phyloP scores from a whole-genome alignment of 768 basidiomycete species.

The Lentinula guzmanii region DNA sequence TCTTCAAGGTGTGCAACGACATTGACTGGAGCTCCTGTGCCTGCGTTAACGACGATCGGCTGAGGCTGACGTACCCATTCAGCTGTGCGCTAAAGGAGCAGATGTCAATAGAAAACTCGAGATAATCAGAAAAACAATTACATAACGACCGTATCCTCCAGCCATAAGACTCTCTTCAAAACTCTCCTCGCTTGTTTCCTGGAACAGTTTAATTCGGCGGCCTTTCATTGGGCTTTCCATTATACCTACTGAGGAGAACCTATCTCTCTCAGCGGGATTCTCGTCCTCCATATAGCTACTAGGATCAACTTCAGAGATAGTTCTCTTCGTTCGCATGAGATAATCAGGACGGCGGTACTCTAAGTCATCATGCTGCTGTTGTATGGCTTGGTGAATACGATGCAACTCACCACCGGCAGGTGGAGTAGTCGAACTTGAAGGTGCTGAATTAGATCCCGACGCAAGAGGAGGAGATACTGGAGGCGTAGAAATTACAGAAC shows the following conservation, averaged over 20 bases:
- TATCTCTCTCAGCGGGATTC: slow-evolving; percentile 22
- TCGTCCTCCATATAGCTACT: slow-evolving; percentile 27
- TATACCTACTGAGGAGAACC: slow-evolving; percentile 41
- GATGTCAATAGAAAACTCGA: slow-evolving; percentile 7
- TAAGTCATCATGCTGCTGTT: slow-evolving; percentile 45
- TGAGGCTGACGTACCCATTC: slow-evolving; percentile 58
- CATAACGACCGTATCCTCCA: slow-evolving; percentile 74
- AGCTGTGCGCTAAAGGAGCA: slow-evolving; percentile 39
- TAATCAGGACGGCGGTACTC: slow-evolving; percentile 71
- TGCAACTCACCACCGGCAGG: slow-evolving; percentile 50
- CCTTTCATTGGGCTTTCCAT: slow-evolving; percentile 69
- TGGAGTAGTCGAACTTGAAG: slow-evolving; percentile 10
- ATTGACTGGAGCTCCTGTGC: slow-evolving; percentile 34
- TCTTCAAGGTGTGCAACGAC: slow-evolving; percentile 36
- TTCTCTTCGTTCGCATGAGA: slow-evolving; percentile 52
- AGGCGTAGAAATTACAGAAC: slow-evolving; percentile 15
- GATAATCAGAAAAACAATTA: slow-evolving; percentile 18
- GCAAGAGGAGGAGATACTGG: slow-evolving; percentile 20
- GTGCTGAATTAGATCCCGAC: slow-evolving; percentile 1
- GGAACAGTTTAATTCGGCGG: slow-evolving; percentile 66
- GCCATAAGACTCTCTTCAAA: slow-evolving; percentile 83
- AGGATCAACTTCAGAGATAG: slow-evolving; percentile 35
- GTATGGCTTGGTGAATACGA: slow-evolving; percentile 48
- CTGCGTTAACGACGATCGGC: slow-evolving; percentile 35
- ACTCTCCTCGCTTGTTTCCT: slow-evolving; percentile 78